Evolutionary conservation across 2,329 filamentous ascomycete species (phyloP).

Genomic region (Colletotrichum tofieldiae): DNA sequence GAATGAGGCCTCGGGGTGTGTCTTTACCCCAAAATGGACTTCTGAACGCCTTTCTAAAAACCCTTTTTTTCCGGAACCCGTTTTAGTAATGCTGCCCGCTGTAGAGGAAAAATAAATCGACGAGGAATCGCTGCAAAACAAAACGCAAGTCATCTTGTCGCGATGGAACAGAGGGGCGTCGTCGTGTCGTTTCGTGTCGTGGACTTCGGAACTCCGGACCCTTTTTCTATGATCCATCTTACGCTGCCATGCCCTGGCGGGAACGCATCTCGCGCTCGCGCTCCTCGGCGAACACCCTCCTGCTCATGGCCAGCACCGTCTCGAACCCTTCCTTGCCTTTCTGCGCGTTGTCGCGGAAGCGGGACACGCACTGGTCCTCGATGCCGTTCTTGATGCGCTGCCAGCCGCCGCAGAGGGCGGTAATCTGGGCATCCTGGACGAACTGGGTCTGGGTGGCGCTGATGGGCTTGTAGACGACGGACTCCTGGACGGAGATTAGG

Average conservation of each 20-base stretch:
- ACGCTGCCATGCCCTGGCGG: constrained; percentile 38
- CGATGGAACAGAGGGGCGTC: not conserved
- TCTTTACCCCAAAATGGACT: constrained; percentile 5
- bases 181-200: not conserved
- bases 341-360: constrained; percentile 92
- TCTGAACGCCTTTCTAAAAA: constrained; percentile 36
- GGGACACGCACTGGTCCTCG: constrained; percentile 89
- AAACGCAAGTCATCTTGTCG: constrained; percentile 2
- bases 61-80: constrained; percentile 20
- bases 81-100: constrained; percentile 38
- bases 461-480: constrained; percentile 85
- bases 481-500: constrained; percentile 92
- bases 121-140: constrained; percentile 30
- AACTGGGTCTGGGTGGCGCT: constrained; percentile 80
- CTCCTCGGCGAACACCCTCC: constrained; percentile 93
- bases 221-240: not conserved
- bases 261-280: constrained; percentile 70
- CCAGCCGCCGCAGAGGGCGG: constrained; percentile 95
- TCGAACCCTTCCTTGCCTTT: constrained; percentile 97
- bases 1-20: not conserved
- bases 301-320: constrained; percentile 92
- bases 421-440: constrained; percentile 91
- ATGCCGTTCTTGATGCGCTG: constrained; percentile 97
- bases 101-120: constrained; percentile 18
- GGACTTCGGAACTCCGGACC: not conserved